Conservation (phyloP, 1,284 basidiomycete species). For the Cronartium quercuum region DNA sequence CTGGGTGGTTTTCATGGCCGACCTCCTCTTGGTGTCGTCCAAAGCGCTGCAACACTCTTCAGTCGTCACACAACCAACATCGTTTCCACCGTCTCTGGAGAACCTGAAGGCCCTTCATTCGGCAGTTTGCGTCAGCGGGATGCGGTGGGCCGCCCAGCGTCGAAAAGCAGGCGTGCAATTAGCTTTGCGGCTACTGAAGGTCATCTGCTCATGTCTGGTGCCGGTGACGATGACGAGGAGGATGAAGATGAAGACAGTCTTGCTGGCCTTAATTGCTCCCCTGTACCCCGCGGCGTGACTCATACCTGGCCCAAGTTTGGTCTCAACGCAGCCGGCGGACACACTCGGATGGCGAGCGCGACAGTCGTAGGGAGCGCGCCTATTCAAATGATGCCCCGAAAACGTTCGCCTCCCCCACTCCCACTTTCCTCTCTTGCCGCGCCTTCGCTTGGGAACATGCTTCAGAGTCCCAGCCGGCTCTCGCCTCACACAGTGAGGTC, state of each 20-base stretch:
- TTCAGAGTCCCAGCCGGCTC: not conserved
- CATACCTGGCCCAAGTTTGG: slow-evolving; percentile 29
- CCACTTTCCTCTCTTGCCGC: not conserved
- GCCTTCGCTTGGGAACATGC: not conserved
- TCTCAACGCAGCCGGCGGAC: not conserved
- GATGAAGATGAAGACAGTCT: slow-evolving; percentile 27
- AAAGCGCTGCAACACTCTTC: slow-evolving; percentile 33
- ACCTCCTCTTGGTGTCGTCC: slow-evolving; percentile 13
- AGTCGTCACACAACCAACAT: not conserved
- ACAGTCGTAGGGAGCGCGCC: not conserved
- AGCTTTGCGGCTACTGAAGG: slow-evolving; percentile 21
- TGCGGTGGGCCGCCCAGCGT: slow-evolving; percentile 29
- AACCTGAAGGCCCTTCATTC: not conserved
- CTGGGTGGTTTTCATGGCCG: not conserved
- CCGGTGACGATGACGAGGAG: slow-evolving; percentile 28
- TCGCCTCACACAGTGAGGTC: not conserved
- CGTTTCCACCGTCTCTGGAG: not conserved
- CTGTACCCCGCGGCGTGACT: slow-evolving; percentile 12
- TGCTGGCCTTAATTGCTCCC: slow-evolving; percentile 26
- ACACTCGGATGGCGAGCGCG: not conserved
- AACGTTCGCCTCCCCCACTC: not conserved
- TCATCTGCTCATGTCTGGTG: not conserved
- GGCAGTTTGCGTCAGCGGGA: slow-evolving; percentile 9
- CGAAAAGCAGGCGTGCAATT: slow-evolving; percentile 23
- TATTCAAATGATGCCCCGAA: not conserved